These are phyloP conservation scores for Hemileia vastatrix DNA, from an alignment of 1,284 basidiomycete genomes.

Conservation along the genomic window DNA sequence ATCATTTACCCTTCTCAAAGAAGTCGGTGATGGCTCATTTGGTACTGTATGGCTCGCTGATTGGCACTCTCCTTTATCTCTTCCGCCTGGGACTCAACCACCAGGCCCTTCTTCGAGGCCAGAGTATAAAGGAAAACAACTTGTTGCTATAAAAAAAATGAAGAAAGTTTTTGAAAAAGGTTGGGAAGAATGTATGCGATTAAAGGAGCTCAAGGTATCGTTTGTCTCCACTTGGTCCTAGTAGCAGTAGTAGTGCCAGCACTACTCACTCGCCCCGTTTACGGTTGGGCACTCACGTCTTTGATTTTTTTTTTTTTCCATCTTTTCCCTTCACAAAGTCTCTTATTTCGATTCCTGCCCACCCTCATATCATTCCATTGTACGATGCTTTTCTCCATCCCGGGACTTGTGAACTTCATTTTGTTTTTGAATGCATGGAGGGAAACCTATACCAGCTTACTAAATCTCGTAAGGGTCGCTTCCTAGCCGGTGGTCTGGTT, in stretches of 20 bases:
- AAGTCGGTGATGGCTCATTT: slow-evolving; percentile 90
- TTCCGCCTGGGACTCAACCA: slow-evolving; percentile 54
- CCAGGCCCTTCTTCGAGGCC: slow-evolving; percentile 64
- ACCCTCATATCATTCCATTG: slow-evolving; percentile 94
- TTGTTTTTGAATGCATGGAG: slow-evolving; percentile 99
- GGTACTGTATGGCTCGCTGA: slow-evolving; percentile 98
- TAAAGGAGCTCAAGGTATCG: slow-evolving; percentile 88
- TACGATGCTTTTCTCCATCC: slow-evolving; percentile 98
- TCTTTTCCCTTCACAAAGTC: slow-evolving; percentile 54
- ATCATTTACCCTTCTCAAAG: slow-evolving; percentile 58
- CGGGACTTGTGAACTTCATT: slow-evolving; percentile 86
- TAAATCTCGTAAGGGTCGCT: slow-evolving; percentile 85
- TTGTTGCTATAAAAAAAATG: slow-evolving; percentile 98
- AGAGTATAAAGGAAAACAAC: slow-evolving; percentile 85
- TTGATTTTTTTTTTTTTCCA: not conserved
- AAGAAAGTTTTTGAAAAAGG: slow-evolving; percentile 93
- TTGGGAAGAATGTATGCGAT: slow-evolving; percentile 89
- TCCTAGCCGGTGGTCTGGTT: slow-evolving; percentile 86
- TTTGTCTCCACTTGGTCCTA: not conserved
- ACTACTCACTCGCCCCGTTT: not conserved
- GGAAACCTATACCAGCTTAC: slow-evolving; percentile 99
- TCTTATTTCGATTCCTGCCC: slow-evolving; percentile 80
- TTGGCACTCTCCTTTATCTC: slow-evolving; percentile 88
- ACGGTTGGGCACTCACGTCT: not conserved
- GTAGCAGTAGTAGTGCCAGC: not conserved